A percentile compares a stretch with the other conserved stretches of the same genome.
phyloP scores from a whole-genome alignment of 2,329 filamentous ascomycete species.

The Knufia fluminis region DNA sequence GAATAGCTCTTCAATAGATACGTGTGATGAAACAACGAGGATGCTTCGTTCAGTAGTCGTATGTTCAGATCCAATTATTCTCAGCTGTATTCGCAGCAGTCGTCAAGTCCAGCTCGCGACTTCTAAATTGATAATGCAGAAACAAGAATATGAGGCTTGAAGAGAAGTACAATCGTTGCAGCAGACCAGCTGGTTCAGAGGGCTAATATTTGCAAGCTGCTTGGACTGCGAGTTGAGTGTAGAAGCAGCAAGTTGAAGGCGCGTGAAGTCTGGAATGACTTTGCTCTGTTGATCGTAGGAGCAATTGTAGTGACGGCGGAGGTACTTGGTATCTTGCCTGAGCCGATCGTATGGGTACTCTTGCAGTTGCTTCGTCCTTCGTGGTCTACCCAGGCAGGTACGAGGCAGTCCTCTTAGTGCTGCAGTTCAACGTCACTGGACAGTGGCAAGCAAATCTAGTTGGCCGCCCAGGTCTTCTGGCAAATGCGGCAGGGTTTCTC shows the following conservation, averaged over 20 bases:
- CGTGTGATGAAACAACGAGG: neutral
- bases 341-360: too few species aligned
- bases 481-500: neutral
- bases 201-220: neutral
- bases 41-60: neutral
- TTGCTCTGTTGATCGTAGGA: neutral
- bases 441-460: neutral
- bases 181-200: neutral
- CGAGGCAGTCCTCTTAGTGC: neutral
- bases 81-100: neutral
- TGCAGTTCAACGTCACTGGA: neutral
- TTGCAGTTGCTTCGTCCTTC: neutral
- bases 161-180: neutral
- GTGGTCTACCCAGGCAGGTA: neutral
- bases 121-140: neutral
- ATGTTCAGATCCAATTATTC: neutral
- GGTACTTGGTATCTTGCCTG: too few species aligned
- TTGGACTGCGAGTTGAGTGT: neutral
- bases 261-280: too few species aligned
- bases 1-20: neutral
- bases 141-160: neutral
- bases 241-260: neutral
- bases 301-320: neutral
- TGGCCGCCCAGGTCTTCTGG: neutral
- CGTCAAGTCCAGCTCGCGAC: constrained; percentile 9